These are phyloP conservation scores for Heliocybe sulcata DNA, from an alignment of 1,284 basidiomycete genomes.

Conservation along the genomic window DNA sequence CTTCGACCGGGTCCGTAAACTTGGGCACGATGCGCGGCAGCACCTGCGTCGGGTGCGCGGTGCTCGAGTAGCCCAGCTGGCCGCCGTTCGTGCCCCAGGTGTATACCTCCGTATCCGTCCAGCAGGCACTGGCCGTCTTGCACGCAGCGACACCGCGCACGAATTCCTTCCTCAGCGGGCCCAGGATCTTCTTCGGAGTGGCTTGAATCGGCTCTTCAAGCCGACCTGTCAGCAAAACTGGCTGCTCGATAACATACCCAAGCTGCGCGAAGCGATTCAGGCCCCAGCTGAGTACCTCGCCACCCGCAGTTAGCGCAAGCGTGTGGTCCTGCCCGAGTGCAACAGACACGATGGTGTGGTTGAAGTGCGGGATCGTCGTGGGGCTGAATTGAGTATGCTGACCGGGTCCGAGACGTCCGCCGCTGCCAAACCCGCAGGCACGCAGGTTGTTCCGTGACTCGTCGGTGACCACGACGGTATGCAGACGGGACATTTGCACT, in stretches of 20 bases:
- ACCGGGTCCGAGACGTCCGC: conserved; percentile 72
- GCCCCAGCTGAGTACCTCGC: conserved; percentile 90
- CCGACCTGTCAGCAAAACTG: conserved; percentile 14
- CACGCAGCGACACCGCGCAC: conserved; percentile 85
- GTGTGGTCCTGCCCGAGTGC: conserved; percentile 95
- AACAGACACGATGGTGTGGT: conserved; percentile 49
- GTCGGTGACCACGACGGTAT: conserved; percentile 74
- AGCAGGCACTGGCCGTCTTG: conserved; percentile 85
- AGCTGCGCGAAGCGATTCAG: conserved; percentile 84
- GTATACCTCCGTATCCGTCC: conserved; percentile 81
- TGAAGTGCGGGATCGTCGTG: conserved; percentile 53
- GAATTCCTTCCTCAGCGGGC: conserved; percentile 73
- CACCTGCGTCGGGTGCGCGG: conserved; percentile 72
- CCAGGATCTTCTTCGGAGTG: conserved; percentile 70
- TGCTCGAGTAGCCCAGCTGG: conserved; percentile 86
- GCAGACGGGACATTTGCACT: conserved; percentile 77
- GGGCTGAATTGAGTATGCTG: conserved; percentile 78
- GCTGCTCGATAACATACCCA: conserved; percentile 78
- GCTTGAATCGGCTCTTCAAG: conserved; percentile 62
- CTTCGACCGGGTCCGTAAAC: conserved; percentile 61
- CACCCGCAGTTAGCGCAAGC: conserved; percentile 71
- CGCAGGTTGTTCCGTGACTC: conserved; percentile 72
- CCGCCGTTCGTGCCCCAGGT: conserved; percentile 97
- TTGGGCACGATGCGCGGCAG: conserved; percentile 81
- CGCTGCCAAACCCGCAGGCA: conserved; percentile 82